These are phyloP conservation scores for Nitzschia sp. DNA, from an alignment of 108 stramenopile genomes.

Conservation along the genomic window DNA sequence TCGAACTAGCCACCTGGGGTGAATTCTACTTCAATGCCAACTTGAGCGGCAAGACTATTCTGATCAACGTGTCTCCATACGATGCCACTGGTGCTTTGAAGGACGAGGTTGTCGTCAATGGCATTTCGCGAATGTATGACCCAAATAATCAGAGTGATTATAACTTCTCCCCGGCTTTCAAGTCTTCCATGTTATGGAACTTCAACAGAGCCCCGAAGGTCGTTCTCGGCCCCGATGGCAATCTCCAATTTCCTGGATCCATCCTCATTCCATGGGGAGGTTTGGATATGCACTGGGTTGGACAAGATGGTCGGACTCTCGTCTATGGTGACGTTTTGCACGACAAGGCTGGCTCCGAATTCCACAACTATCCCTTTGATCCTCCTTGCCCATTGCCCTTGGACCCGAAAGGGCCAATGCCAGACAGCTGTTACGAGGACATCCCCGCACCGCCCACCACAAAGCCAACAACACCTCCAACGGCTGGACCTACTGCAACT, in stretches of 20 bases:
- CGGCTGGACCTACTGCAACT: background rate
- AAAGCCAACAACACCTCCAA: background rate
- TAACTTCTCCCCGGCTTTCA: constrained; percentile 11
- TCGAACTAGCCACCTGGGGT: no score
- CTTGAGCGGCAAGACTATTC: constrained; percentile 28
- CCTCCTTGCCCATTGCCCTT: constrained; percentile 20
- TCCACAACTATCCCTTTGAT: constrained; percentile 27
- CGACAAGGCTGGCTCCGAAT: constrained; percentile 19
- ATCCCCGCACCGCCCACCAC: background rate
- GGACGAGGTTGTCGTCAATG: background rate
- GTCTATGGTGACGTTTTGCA: constrained; percentile 18
- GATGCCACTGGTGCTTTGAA: background rate
- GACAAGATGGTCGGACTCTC: constrained; percentile 27
- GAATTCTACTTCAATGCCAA: no score
- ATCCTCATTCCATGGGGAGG: constrained; percentile 19
- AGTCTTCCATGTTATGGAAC: constrained; percentile 25
- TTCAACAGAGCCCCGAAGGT: constrained; percentile 23
- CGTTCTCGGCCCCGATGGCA: constrained; percentile 11
- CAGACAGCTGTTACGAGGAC: background rate
- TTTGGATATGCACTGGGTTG: constrained; percentile 5
- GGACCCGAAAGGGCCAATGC: background rate
- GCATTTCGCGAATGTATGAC: constrained; percentile 6
- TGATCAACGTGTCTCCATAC: constrained; percentile 30
- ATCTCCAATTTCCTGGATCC: constrained; percentile 17
- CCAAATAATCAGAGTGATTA: background rate